Conservation (phyloP, 2,329 filamentous ascomycete genomes). For the Colletotrichum simmondsii region DNA sequence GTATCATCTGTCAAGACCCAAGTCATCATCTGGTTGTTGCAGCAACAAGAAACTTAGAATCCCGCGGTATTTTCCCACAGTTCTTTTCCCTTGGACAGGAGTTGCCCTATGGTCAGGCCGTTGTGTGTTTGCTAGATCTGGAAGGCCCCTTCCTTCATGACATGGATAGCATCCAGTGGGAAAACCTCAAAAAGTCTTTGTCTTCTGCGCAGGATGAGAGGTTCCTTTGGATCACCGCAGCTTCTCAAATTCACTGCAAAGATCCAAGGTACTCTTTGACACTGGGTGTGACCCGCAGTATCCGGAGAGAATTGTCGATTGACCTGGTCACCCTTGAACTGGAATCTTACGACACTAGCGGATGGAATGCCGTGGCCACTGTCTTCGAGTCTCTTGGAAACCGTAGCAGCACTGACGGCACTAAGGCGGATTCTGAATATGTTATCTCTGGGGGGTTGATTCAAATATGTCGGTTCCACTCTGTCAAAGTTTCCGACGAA, state of each 20-base stretch:
- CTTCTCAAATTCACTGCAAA: conserved; percentile 39
- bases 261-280: conserved; percentile 42
- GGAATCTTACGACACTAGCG: conserved; percentile 26
- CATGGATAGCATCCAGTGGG: not conserved
- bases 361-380: not conserved
- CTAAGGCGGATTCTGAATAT: conserved; percentile 44
- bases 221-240: conserved; percentile 46
- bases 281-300: conserved; percentile 42
- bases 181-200: conserved; percentile 8
- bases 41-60: not conserved
- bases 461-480: conserved; percentile 38
- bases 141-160: conserved; percentile 18
- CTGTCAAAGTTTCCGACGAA: not conserved
- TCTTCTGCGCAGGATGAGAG: conserved; percentile 20
- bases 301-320: conserved; percentile 42
- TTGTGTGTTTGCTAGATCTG: conserved; percentile 17
- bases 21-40: not conserved
- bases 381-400: conserved; percentile 1
- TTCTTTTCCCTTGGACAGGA: not conserved
- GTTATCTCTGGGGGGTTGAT: conserved; percentile 40
- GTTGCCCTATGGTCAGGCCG: conserved; percentile 15
- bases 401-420: not conserved
- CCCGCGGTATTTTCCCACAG: not conserved
- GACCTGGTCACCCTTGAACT: conserved; percentile 45
- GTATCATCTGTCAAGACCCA: conserved; percentile 16